Percentiles rank a stretch among this genome's conserved stretches.
These are phyloP conservation scores for Kuraishia ogatae DNA, from an alignment of 805 yeast species.

Conservation along the genomic window DNA sequence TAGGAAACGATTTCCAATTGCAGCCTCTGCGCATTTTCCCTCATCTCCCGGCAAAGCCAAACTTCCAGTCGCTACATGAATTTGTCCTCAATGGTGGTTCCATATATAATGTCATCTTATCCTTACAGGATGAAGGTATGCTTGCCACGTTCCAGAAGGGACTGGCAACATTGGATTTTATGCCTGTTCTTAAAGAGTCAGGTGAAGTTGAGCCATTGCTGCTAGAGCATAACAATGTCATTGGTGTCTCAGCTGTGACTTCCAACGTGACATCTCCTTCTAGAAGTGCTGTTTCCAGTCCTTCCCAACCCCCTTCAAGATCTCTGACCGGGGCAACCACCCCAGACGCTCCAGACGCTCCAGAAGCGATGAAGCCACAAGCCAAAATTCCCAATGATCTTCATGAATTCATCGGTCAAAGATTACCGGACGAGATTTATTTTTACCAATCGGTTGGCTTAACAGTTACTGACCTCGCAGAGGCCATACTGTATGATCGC, in stretches of 20 bases:
- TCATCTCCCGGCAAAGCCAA: conserved; percentile 18
- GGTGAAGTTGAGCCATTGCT: conserved; percentile 60
- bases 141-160: conserved; percentile 57
- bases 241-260: conserved; percentile 14
- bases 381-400: conserved; percentile 62
- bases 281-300: conserved; percentile 4
- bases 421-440: conserved; percentile 78
- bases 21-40: conserved; percentile 46
- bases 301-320: not conserved
- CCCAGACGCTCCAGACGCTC: conserved; percentile 4
- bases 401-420: conserved; percentile 74
- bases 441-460: conserved; percentile 78
- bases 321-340: not conserved
- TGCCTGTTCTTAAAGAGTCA: conserved; percentile 62
- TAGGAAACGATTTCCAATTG: conserved; percentile 74
- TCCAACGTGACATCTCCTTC: conserved; percentile 6
- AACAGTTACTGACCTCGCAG: conserved; percentile 52
- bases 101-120: conserved; percentile 38
- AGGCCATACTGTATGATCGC: conserved; percentile 57
- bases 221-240: conserved; percentile 24
- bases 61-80: conserved; percentile 21
- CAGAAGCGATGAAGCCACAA: conserved; percentile 4
- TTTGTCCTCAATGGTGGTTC: conserved; percentile 31
- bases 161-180: conserved; percentile 53
- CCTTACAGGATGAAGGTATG: conserved; percentile 34